A percentile compares a stretch with the other conserved stretches of the same genome.
phyloP scores from a whole-genome alignment of 768 basidiomycete species.

The Lactarius trivialis region DNA sequence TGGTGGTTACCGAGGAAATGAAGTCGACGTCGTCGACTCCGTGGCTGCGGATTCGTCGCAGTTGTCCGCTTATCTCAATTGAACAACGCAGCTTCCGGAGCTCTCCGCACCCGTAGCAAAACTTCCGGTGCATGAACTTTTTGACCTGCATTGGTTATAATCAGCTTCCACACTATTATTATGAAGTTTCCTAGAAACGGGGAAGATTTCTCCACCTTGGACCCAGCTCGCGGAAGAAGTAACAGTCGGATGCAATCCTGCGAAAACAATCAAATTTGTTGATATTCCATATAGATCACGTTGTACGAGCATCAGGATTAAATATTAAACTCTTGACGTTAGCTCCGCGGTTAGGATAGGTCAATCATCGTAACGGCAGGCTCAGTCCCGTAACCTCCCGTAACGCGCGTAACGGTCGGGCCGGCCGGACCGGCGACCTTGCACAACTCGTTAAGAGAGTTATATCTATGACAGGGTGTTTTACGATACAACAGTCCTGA shows the following conservation, averaged over 20 bases:
- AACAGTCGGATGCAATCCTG: slow-evolving; percentile 77
- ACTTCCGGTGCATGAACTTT: slow-evolving; percentile 58
- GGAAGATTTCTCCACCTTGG: slow-evolving; percentile 95
- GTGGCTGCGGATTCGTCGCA: not conserved
- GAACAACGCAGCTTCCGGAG: slow-evolving; percentile 64
- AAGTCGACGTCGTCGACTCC: no score
- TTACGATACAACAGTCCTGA: no score
- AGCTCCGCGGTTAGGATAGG: slow-evolving; percentile 65
- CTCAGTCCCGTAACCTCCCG: no score
- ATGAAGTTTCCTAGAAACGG: slow-evolving; percentile 83
- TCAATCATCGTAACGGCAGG: slow-evolving; percentile 87
- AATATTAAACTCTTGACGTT: slow-evolving; percentile 90
- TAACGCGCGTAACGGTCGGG: no score
- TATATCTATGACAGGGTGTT: no score
- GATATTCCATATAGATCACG: not conserved
- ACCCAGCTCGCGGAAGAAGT: slow-evolving; percentile 89
- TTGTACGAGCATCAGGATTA: slow-evolving; percentile 35
- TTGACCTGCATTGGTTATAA: not conserved
- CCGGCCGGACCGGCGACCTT: no score
- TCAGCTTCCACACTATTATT: not conserved
- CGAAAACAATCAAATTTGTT: slow-evolving; percentile 69
- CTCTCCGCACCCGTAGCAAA: slow-evolving; percentile 88
- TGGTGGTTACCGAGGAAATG: no score
- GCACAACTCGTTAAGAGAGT: no score
- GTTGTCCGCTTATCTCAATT: not conserved